Base-by-base conservation (phyloP, 306 rosid genomes). In the Inga oerstediana region DNA sequence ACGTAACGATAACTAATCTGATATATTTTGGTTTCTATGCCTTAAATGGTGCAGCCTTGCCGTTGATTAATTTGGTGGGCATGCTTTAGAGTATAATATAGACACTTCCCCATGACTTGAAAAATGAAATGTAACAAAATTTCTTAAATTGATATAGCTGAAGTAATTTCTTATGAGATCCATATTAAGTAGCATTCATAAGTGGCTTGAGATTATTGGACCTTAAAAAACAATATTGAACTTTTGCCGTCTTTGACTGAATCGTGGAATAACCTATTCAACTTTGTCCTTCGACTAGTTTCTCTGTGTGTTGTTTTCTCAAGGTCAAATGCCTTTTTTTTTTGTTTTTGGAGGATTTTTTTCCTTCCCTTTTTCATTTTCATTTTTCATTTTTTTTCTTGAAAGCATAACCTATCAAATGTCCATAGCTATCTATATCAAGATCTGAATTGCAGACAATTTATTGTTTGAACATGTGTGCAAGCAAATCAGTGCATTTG, bases 21-120 rank as follows among this genome's bases (percentile, higher is more conserved):
- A 61, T 79, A 27, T 46, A 3, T 39, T 75, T 82, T 46, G 71
- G 34, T 66, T 66, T 81, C 58, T 22, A 4, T 35, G 34, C 64
- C 71, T 72, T 35, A 11, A 34, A 7, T 58, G 80, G 1, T 56
- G 64, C 61, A 56, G 41, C 62, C 62, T 34, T 80, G 12, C 65
- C 37, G 20, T 56, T 41, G 67, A 24, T 54, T 34, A 13, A 9
- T 52, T 67, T 7, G 34, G 22, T 49, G 27, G 32, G 43, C 62
- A 75, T 56, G 41, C 17, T 64, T 24, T 17, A 7, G 44, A 15
- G 44, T 39, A 39, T 39, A 39, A 8, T 17, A 35, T 62, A 37
- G 44, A 44, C 30, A 30, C 44, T 39, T 20, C 58, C 67, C 27
- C 4, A 39, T 37, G 71, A 56, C 58, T 75, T 51, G 41, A 34